phyloP scores from a whole-genome alignment of 306 rosid species.

The Cicer bijugum region DNA sequence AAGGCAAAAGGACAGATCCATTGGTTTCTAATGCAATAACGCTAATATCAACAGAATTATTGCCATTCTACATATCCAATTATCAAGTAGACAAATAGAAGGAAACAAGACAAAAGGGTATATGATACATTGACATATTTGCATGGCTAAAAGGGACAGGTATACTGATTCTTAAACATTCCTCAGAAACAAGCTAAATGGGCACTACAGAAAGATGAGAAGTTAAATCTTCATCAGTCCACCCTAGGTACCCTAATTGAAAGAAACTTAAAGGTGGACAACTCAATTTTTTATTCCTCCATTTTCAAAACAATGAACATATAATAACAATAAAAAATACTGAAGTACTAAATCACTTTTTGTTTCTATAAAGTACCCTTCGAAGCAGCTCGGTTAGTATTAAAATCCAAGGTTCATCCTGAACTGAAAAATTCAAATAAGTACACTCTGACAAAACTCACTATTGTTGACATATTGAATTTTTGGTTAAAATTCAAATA shows the following conservation, averaged over 20 bases:
- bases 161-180: neutral
- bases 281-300: neutral
- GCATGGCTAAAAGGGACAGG: neutral
- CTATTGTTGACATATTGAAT: slow-evolving; percentile 11
- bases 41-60: slow-evolving; percentile 10
- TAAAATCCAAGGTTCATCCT: slow-evolving; percentile 18
- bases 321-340: neutral
- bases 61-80: slow-evolving; percentile 21
- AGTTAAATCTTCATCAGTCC: neutral
- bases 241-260: slow-evolving; percentile 21
- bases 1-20: slow-evolving; percentile 6
- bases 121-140: neutral
- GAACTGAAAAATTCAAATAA: slow-evolving; percentile 3
- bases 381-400: slow-evolving; percentile 20
- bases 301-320: neutral
- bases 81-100: neutral
- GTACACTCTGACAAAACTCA: slow-evolving; percentile 7
- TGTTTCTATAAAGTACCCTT: neutral
- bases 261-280: neutral
- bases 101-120: neutral
- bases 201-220: slow-evolving; percentile 24
- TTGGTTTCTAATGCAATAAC: slow-evolving; percentile 27
- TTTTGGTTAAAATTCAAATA: neutral
- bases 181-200: slow-evolving; percentile 3
- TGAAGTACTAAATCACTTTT: neutral